These are phyloP conservation scores for Lasiodiplodia citricola DNA, from an alignment of 2,329 filamentous ascomycete species.

Conservation along the genomic window DNA sequence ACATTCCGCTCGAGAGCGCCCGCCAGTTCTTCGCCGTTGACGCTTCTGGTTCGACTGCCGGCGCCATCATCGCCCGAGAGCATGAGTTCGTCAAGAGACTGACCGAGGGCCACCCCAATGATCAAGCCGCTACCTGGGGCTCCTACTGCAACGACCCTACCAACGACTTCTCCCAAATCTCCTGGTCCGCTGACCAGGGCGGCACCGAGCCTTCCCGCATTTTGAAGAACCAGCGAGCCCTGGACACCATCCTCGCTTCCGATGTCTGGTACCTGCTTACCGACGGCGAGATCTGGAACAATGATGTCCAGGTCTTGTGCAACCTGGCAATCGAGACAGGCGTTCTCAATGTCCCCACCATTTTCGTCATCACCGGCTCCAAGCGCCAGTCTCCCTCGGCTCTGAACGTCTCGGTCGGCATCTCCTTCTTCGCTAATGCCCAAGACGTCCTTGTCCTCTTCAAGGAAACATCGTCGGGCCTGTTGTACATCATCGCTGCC, in stretches of 20 bases:
- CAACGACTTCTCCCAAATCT: neutral
- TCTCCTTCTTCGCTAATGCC: slow-evolving; percentile 41
- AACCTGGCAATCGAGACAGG: slow-evolving; percentile 31
- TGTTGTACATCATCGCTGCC: slow-evolving; percentile 37
- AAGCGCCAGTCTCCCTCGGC: slow-evolving; percentile 31
- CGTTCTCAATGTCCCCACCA: slow-evolving; percentile 33
- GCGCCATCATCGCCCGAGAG: slow-evolving; percentile 31
- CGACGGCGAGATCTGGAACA: slow-evolving; percentile 37
- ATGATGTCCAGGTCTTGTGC: slow-evolving; percentile 34
- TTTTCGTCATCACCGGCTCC: slow-evolving; percentile 35
- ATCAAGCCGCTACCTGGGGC: slow-evolving; percentile 35
- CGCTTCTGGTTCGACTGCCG: slow-evolving; percentile 38
- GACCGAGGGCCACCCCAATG: slow-evolving; percentile 11
- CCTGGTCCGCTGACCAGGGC: slow-evolving; percentile 31
- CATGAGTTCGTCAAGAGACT: slow-evolving; percentile 32
- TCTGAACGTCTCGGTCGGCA: slow-evolving; percentile 41
- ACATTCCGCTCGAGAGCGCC: slow-evolving; percentile 17
- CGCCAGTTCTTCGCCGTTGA: slow-evolving; percentile 43
- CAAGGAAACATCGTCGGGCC: slow-evolving; percentile 34
- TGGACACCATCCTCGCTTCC: slow-evolving; percentile 32
- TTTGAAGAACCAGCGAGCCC: slow-evolving; percentile 30
- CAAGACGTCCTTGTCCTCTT: slow-evolving; percentile 40
- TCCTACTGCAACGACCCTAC: slow-evolving; percentile 31
- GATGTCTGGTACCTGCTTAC: slow-evolving; percentile 42
- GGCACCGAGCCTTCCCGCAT: slow-evolving; percentile 35